Evolutionary conservation across 768 basidiomycete genomes (phyloP), one percentile per base, ranked within the genome.

Genomic region (Podaxis sp.): DNA sequence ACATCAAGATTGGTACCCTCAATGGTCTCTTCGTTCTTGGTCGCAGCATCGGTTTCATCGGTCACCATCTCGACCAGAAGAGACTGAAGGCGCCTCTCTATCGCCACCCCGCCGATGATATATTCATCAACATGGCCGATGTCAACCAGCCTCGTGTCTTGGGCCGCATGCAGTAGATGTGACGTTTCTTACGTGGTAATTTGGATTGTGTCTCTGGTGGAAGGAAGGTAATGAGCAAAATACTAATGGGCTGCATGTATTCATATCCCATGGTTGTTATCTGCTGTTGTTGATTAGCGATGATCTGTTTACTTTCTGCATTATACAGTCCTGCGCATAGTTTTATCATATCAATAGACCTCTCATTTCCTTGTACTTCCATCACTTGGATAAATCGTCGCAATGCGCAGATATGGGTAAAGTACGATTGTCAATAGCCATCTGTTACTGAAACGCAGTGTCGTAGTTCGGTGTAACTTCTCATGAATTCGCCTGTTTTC

Each of bases 1-100:
- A 98, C 81, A 93, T 93, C 80, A 95, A 92, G 84, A 95, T 95
- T 64, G 94, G 94, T 56, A 91, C 91, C 2, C 84, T 99, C 60
- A 98, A 98, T 71, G 96, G 95, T 61, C 82, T 99, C 61, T 98
- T 98, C 77, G 96, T 99, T 50, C 88, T 98, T 57, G 96, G 96
- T 50, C 92, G 96, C 66, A 93, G 91, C 73, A 97, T 97, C 73
- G 96, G 95, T 65, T 97, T 98, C 85, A 94, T 96, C 68, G 94
- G 94, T 42, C 93, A 93, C 79, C 92, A 92, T 72, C 86, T 95
- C 52, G 96, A 98, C 79, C 96, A 98, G 83, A 95, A 95, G 83
- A 85, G 94, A 66, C 85, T 96, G 71, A 87, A 89, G 63, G 93
- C 93, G 38, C 92, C 93, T 47, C 80, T 98, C 56, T 96, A 98